phyloP scores from a whole-genome alignment of 352 stramenopile genomes.

The Globisporangium polare region DNA sequence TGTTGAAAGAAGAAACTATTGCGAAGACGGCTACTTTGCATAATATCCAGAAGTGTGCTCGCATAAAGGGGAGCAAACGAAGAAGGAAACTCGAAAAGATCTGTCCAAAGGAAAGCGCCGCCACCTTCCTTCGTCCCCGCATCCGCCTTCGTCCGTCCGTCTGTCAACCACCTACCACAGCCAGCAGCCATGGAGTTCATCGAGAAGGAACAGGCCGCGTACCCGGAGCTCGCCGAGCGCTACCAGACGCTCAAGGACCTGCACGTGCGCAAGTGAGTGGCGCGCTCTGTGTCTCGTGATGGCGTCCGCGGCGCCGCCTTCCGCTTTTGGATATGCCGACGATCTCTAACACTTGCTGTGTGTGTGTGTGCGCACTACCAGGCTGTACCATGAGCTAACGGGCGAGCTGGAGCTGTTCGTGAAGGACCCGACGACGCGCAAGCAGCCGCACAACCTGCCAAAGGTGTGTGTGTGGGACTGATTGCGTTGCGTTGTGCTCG shows the following conservation, averaged over 20 bases:
- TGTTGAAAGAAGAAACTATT: too few species aligned
- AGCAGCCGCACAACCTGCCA: conserved; percentile 50
- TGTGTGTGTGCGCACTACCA: conserved; percentile 26
- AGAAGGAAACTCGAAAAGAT: conserved; percentile 3
- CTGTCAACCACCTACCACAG: neutral
- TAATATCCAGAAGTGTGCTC: neutral
- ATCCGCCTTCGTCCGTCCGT: neutral
- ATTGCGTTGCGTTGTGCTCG: neutral
- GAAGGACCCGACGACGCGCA: conserved; percentile 62
- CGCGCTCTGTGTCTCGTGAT: neutral
- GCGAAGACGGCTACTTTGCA: neutral
- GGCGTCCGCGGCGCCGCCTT: neutral
- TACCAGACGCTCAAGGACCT: conserved; percentile 92
- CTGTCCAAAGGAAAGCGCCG: neutral
- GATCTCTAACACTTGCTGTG: neutral
- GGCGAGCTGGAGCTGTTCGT: conserved; percentile 91
- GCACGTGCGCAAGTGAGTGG: conserved; percentile 83
- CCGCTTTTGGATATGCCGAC: neutral
- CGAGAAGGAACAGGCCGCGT: conserved; percentile 80
- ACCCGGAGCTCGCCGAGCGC: conserved; percentile 89
- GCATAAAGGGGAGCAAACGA: neutral
- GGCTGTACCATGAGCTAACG: conserved; percentile 98
- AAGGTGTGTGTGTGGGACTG: conserved; percentile 19
- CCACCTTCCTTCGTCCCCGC: neutral
- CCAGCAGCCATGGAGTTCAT: conserved; percentile 78